Conservation (phyloP, 176 grass and related monocot species). For the Ensete glaucum region DNA sequence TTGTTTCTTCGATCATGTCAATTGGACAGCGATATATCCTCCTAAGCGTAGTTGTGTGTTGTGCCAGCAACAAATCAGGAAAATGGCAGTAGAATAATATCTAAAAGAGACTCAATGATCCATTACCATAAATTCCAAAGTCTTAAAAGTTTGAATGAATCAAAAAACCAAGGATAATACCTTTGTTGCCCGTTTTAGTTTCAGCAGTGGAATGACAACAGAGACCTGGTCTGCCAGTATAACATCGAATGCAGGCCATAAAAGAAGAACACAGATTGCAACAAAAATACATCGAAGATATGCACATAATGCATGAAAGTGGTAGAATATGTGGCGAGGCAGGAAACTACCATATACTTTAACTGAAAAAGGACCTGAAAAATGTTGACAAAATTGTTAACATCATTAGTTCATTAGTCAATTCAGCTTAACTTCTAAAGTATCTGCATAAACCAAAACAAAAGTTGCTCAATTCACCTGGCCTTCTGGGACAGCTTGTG, state of each 20-base stretch:
- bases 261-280: constrained; percentile 63
- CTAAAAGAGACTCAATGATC: constrained; percentile 24
- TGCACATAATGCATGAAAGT: constrained; percentile 76
- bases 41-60: constrained; percentile 71
- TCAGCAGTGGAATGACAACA: constrained; percentile 83
- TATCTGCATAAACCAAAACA: background rate
- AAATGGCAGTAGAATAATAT: constrained; percentile 93
- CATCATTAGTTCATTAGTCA: background rate
- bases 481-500: background rate
- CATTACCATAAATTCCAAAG: constrained; percentile 8
- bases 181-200: constrained; percentile 54
- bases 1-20: constrained; percentile 71
- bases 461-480: background rate
- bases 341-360: constrained; percentile 88
- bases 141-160: constrained; percentile 1
- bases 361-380: constrained; percentile 59
- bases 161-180: constrained; percentile 32
- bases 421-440: background rate
- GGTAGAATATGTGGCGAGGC: constrained; percentile 76
- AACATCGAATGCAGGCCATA: constrained; percentile 66
- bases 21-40: constrained; percentile 84
- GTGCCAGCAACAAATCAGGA: constrained; percentile 81
- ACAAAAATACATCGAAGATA: constrained; percentile 96
- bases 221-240: constrained; percentile 58
- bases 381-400: background rate